Conservation (phyloP, 306 rosid genomes). For the peach (Prunus persica) region DNA sequence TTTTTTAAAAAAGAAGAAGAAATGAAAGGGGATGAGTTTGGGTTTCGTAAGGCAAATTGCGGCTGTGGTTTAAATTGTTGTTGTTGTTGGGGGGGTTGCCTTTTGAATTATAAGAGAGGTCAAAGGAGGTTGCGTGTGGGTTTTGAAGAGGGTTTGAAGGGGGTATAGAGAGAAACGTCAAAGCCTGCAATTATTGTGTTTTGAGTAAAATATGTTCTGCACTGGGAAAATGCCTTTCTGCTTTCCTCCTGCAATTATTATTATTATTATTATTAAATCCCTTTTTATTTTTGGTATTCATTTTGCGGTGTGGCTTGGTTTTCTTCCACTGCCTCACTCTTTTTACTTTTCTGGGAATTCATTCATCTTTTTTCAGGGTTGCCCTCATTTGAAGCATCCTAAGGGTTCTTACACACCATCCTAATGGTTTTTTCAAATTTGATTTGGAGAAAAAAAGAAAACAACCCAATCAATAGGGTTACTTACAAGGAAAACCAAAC, state of each 20-base stretch:
- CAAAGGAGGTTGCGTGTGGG: conserved; percentile 92
- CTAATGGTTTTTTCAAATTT: neutral
- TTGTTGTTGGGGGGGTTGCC: neutral
- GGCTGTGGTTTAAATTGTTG: conserved; percentile 39
- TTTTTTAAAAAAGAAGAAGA: neutral
- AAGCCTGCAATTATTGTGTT: conserved; percentile 70
- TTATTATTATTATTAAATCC: neutral
- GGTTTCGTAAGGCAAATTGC: conserved; percentile 72
- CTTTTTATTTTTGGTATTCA: neutral
- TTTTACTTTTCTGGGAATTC: conserved; percentile 18
- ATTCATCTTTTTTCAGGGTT: conserved; percentile 23
- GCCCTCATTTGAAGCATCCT: conserved; percentile 41
- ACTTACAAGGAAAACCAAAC: conserved; percentile 19
- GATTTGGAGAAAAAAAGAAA: neutral
- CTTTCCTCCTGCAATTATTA: neutral
- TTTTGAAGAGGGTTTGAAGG: conserved; percentile 41
- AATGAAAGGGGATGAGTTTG: conserved; percentile 5
- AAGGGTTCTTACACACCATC: neutral
- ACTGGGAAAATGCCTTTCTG: conserved; percentile 23
- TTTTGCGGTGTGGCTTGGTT: neutral
- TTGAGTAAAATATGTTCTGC: neutral
- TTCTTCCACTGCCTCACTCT: conserved; percentile 3
- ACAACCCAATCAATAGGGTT: conserved; percentile 5
- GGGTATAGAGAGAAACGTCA: conserved; percentile 54
- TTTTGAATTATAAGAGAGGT: conserved; percentile 34